These are phyloP conservation scores for Arabidopsis arenosa DNA, from an alignment of 345 rosid species.

Conservation along the genomic window DNA sequence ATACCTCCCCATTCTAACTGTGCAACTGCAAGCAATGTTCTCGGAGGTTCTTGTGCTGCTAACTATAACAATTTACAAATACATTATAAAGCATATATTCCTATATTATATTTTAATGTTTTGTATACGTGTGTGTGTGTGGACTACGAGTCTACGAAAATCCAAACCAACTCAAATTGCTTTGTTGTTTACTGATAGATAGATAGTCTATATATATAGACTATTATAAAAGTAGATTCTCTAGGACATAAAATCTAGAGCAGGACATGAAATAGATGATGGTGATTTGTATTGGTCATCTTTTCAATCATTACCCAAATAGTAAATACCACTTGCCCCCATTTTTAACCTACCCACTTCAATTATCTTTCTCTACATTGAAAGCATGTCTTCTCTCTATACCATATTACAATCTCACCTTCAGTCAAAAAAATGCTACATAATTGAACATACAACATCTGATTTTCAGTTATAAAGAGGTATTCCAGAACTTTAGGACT, in stretches of 20 bases:
- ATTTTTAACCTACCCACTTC: constrained; percentile 34
- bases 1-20: background rate
- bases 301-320: constrained; percentile 43
- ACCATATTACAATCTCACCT: constrained; percentile 9
- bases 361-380: constrained; percentile 18
- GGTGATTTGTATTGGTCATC: constrained; percentile 29
- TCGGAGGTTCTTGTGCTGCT: constrained; percentile 1
- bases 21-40: background rate
- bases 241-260: constrained; percentile 38
- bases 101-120: background rate
- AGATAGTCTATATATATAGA: background rate
- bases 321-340: constrained; percentile 39
- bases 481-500: background rate
- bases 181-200: constrained; percentile 13
- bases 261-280: constrained; percentile 20
- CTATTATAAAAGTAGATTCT: constrained; percentile 28
- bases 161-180: constrained; percentile 19
- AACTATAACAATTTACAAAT: background rate
- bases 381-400: constrained; percentile 12
- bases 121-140: background rate
- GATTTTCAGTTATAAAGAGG: background rate
- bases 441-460: background rate
- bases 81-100: background rate
- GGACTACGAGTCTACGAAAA: background rate
- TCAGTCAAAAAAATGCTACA: background rate